Evolutionary conservation across 257 asterid species (phyloP), one percentile per base, ranked within the genome.

Genomic region (Rubia yunnanensis): DNA sequence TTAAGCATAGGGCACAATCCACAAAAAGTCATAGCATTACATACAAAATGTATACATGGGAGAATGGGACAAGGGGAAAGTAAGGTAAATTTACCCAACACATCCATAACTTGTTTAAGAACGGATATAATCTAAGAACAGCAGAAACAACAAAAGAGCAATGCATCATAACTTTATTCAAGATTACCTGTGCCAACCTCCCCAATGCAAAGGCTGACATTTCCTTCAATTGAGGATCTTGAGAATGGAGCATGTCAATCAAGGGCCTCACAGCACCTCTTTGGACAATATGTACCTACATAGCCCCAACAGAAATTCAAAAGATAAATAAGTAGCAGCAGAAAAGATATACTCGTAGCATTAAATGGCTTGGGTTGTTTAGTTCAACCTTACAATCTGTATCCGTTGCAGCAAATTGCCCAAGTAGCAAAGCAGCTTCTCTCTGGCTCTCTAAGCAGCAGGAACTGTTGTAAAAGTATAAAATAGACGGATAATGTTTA

Each of bases 351-450:
- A 44, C 7, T 22, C 22, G 11, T 11, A 10, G 31, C 6, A 8
- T 30, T 32, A 34, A 1, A 50, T 2, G 10, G 39, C 28, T 36
- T 23, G 36, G 44, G 71, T 38, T 71, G 63, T 67, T 30, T 55
- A 63, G n/a, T 65, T 83, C 90, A 77, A 94, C 99, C 99, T 94
- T 90, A 83, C 96, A 90, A 79, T 94, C 98, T 54, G 99, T 83
- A 81, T 94, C 98, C 26, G 99, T 94, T 31, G 98, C 98, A 67
- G 99, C 98, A 77, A 94, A 94, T 81, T 94, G 99, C 74, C 99
- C 99, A 59, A 94, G 94, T 64, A 94, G 86, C 81, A 94, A 80
- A 76, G 99, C 99, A 80, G 99, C 95, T 83, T 94, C 99, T 71
- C 99, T 84, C 80, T 90, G 98, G 84, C 99, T 94, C 83, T 94